Base-by-base conservation (phyloP, 768 basidiomycete genomes). In the Tephrocybe sp. region DNA sequence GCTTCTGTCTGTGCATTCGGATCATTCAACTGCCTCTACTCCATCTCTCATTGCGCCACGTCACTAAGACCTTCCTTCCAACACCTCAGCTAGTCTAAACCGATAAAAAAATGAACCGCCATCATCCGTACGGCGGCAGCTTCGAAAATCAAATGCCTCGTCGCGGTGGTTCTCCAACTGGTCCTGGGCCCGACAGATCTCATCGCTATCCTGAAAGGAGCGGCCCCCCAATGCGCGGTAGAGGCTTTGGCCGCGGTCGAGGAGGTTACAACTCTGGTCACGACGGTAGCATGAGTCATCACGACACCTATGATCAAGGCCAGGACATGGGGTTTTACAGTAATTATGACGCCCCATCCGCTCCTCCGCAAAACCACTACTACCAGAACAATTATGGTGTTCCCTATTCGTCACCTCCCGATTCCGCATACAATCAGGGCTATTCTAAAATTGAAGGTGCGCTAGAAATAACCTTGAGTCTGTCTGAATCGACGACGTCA, bases 401-500 rank as follows among this genome's bases (percentile, higher is more conserved):
- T 69, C 72, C 72, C 65, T 84, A 78, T 71, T 72, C 71, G 62
- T 59, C 70, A 48, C 67, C 76, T 67, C 64, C 73, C 56, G 68
- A 77, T 65, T 71, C 73, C 54, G 78, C 77, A 49, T 79, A 73
- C 64, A 68, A 75, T 67, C 83, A 86, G 72, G 83, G 74, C 56
- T 87, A 79, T 68, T 57, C 65, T 56, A 81, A 79, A 72, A 79
- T 72, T 73, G 89, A 91, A 92, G 89, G 89, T 92, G 81, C 89
- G 89, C 88, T 85, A 72, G 76, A 80, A 78, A 68, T 19, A 51
- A 42, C 49, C 61, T 82, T 83, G 71, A 83, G 79, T 81, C 75
- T 82, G 79, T 81, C 75, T 82, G 67, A 79, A 75, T 65, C 55
- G 54, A 60, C 62, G 50, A 61, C 66, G 66, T 66, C 35, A 26